Conservation (phyloP, 1,284 basidiomycete genomes). For the Mycena sp. region DNA sequence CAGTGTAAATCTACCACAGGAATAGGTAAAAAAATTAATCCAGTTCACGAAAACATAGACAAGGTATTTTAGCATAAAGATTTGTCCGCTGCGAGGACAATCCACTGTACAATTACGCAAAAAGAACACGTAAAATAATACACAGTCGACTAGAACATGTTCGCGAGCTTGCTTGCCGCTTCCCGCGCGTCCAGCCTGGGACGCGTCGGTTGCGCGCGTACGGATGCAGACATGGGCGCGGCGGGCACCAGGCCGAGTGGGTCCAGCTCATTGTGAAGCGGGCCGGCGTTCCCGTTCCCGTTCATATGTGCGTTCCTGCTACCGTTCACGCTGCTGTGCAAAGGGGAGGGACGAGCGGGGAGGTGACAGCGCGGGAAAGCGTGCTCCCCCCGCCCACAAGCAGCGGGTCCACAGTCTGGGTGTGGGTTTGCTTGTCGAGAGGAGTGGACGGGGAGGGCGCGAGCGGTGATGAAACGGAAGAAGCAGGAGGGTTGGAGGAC, state of each 20-base stretch:
- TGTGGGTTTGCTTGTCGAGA: not conserved
- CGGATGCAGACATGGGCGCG: constrained; percentile 69
- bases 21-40: constrained; percentile 27
- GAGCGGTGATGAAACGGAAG: constrained; percentile 42
- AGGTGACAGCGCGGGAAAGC: constrained; percentile 12
- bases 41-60: constrained; percentile 9
- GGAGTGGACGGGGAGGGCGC: constrained; percentile 40
- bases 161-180: constrained; percentile 88
- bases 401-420: constrained; percentile 18
- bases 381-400: constrained; percentile 13
- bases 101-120: constrained; percentile 13
- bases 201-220: constrained; percentile 72
- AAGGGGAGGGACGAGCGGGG: constrained; percentile 15
- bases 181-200: constrained; percentile 80
- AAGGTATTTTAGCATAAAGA: constrained; percentile 20
- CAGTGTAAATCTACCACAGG: no score
- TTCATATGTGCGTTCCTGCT: constrained; percentile 21
- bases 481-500: constrained; percentile 47
- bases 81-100: constrained; percentile 2
- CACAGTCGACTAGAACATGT: constrained; percentile 70
- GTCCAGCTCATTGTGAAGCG: constrained; percentile 54
- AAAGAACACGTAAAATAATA: not conserved
- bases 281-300: constrained; percentile 26
- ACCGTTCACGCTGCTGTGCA: not conserved
- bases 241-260: constrained; percentile 70